Evolutionary conservation across 345 rosid genomes (phyloP).

Genomic region (Erysimum cheiranthoides): DNA sequence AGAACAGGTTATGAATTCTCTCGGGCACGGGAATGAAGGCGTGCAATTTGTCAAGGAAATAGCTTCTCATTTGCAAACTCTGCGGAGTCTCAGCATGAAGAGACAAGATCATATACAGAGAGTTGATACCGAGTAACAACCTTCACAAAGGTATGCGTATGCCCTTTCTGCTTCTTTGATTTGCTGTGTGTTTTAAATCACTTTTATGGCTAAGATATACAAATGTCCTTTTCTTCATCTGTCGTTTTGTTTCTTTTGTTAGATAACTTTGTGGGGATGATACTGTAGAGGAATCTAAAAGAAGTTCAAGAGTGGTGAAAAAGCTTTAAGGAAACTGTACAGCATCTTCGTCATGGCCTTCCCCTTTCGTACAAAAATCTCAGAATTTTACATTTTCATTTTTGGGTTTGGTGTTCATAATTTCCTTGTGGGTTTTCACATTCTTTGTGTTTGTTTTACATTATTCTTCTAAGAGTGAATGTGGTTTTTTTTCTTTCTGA

Average conservation of each 20-base stretch:
- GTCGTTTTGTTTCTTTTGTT: background rate
- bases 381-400: slow-evolving; percentile 14
- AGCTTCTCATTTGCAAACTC: slow-evolving; percentile 55
- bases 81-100: slow-evolving; percentile 47
- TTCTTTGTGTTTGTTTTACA: slow-evolving; percentile 24
- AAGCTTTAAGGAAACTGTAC: slow-evolving; percentile 36
- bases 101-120: slow-evolving; percentile 41
- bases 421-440: slow-evolving; percentile 14
- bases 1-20: slow-evolving; percentile 57
- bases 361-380: background rate
- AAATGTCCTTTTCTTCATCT: background rate
- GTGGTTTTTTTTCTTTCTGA: slow-evolving; percentile 24
- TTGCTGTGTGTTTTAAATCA: background rate
- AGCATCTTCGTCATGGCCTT: slow-evolving; percentile 36
- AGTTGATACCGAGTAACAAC: slow-evolving; percentile 37
- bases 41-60: slow-evolving; percentile 54
- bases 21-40: slow-evolving; percentile 54
- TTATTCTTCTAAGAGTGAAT: slow-evolving; percentile 29
- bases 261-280: slow-evolving; percentile 27
- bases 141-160: slow-evolving; percentile 51
- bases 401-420: slow-evolving; percentile 39
- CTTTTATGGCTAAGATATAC: background rate
- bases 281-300: slow-evolving; percentile 18
- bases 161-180: slow-evolving; percentile 6
- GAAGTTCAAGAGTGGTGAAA: slow-evolving; percentile 25